Evolutionary conservation across 495 filamentous ascomycete genomes (phyloP).

Genomic region (Hypoxylon lienhwacheense): DNA sequence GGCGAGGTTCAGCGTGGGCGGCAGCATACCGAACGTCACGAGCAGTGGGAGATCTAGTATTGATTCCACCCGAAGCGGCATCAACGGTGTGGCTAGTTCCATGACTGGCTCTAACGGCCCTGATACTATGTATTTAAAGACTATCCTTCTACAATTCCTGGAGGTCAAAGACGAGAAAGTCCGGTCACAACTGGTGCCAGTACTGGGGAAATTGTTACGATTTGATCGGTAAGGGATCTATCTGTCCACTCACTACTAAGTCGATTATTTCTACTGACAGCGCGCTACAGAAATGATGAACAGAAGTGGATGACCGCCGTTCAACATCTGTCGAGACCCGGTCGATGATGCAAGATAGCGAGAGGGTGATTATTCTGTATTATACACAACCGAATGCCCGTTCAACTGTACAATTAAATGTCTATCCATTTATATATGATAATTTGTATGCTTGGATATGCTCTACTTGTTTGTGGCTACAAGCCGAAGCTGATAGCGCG

Average conservation of each 20-base stretch:
- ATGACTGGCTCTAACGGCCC: conserved; percentile 46
- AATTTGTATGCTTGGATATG: no score
- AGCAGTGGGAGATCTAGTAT: conserved; percentile 50
- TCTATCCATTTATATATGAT: no score
- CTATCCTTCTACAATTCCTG: conserved; percentile 90
- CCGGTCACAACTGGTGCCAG: conserved; percentile 87
- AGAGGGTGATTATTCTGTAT: conserved; percentile 4
- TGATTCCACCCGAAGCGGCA: conserved; percentile 60
- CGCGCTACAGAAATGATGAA: conserved; percentile 27
- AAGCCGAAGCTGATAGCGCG: no score
- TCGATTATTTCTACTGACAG: conserved; percentile 10
- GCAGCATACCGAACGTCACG: conserved; percentile 26
- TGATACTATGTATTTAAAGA: conserved; percentile 91
- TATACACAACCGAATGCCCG: no score
- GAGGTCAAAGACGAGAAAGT: conserved; percentile 92
- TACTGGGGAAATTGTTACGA: conserved; percentile 84
- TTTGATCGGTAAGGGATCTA: conserved; percentile 75
- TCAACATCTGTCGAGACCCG: conserved; percentile 28
- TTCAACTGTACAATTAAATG: no score
- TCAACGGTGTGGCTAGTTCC: conserved; percentile 42
- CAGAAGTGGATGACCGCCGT: conserved; percentile 34
- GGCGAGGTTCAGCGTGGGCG: conserved; percentile 39
- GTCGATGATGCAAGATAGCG: conserved; percentile 9
- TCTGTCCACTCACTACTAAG: neutral
- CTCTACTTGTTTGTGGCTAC: no score